Evolutionary conservation across 345 rosid species (phyloP).

Genomic region (Erysimum cheiranthoides): DNA sequence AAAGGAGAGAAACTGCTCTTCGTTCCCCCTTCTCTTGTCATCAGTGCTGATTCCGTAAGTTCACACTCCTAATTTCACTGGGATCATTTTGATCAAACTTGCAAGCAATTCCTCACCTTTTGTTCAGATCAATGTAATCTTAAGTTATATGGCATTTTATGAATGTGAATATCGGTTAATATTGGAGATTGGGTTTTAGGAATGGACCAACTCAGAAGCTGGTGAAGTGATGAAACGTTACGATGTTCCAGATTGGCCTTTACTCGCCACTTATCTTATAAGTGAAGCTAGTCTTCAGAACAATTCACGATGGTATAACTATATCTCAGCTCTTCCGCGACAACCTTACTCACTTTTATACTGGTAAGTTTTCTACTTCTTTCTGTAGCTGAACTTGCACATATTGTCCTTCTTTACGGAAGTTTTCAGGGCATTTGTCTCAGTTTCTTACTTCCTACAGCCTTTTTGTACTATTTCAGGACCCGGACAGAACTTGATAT

Average conservation of each 20-base stretch:
- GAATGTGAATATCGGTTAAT: neutral
- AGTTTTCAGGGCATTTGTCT: constrained; percentile 55
- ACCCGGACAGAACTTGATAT: constrained; percentile 90
- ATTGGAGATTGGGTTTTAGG: constrained; percentile 50
- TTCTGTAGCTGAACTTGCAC: constrained; percentile 1
- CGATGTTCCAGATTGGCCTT: constrained; percentile 96
- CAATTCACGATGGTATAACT: constrained; percentile 85
- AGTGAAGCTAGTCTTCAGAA: constrained; percentile 85
- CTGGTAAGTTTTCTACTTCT: constrained; percentile 54
- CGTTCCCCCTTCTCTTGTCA: constrained; percentile 90
- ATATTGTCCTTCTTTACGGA: neutral
- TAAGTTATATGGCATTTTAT: neutral
- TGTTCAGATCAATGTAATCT: constrained; percentile 12
- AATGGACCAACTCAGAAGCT: constrained; percentile 74
- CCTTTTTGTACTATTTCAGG: constrained; percentile 66
- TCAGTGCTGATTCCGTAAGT: constrained; percentile 82
- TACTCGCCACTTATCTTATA: constrained; percentile 82
- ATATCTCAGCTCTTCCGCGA: constrained; percentile 83
- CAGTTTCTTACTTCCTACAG: constrained; percentile 60
- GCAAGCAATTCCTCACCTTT: neutral
- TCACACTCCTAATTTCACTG: neutral
- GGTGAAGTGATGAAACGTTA: constrained; percentile 72
- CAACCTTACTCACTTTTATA: constrained; percentile 95
- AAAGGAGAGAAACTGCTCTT: constrained; percentile 93
- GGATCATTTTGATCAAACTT: neutral